phyloP scores from a whole-genome alignment of 768 basidiomycete species.

The Lactifluus echinatus region DNA sequence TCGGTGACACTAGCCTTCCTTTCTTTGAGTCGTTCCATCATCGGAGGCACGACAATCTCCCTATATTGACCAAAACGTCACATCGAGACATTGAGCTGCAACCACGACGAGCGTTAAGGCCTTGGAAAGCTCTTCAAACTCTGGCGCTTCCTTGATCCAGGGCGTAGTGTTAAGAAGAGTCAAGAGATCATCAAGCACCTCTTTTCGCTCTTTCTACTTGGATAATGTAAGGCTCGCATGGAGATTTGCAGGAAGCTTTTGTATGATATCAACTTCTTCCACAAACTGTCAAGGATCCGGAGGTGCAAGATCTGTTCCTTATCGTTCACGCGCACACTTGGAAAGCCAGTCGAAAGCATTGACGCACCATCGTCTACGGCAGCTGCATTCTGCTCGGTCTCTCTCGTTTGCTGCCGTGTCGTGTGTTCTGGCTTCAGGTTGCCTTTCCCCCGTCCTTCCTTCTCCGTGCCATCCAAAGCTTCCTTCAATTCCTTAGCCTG shows the following conservation, averaged over 20 bases:
- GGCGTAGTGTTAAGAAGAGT: conserved; percentile 60
- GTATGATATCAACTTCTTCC: conserved; percentile 71
- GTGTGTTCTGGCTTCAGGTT: conserved; percentile 67
- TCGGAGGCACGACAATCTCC: conserved; percentile 59
- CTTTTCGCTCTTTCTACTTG: conserved; percentile 98
- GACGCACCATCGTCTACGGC: conserved; percentile 39
- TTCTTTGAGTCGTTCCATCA: conserved; percentile 90
- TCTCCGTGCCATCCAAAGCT: conserved; percentile 75
- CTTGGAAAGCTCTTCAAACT: conserved; percentile 66
- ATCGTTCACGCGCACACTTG: conserved; percentile 3
- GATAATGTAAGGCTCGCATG: conserved; percentile 72
- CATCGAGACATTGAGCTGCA: conserved; percentile 72
- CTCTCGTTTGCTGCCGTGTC: conserved; percentile 70
- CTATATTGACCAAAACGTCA: conserved; percentile 64
- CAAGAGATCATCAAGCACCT: conserved; percentile 76
- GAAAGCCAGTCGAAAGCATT: conserved; percentile 1
- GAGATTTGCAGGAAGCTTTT: conserved; percentile 68
- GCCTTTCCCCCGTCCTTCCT: conserved; percentile 79
- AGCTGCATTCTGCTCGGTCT: conserved; percentile 43
- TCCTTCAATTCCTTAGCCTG: conserved; percentile 95
- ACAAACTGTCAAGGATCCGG: conserved; percentile 74
- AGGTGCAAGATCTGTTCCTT: conserved; percentile 37
- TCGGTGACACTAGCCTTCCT: conserved; percentile 88
- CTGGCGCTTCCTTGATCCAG: conserved; percentile 71
- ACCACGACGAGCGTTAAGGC: conserved; percentile 77